These are phyloP conservation scores for Gamsiella multidivaricata DNA, from an alignment of 192 early-diverging fungal genomes.

Conservation along the genomic window DNA sequence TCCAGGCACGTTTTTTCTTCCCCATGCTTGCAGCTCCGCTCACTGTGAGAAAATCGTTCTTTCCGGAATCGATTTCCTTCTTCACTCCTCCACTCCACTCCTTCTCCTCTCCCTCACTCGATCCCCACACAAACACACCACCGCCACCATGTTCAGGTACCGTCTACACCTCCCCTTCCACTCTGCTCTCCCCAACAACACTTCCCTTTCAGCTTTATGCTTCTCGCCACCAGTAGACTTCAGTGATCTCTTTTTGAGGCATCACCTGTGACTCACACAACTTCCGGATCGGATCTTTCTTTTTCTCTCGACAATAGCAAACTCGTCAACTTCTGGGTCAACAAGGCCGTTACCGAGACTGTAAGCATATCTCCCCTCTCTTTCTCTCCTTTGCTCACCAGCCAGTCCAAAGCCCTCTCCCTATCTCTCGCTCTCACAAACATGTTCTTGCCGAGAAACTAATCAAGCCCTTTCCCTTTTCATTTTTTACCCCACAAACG, in stretches of 20 bases:
- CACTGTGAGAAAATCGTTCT: no score
- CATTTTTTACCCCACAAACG: not conserved
- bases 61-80: no score
- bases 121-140: not conserved
- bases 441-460: not conserved
- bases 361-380: slow-evolving; percentile 8
- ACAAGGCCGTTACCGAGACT: slow-evolving; percentile 55
- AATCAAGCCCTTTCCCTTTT: not conserved
- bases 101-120: not conserved
- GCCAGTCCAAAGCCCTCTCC: not conserved
- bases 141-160: slow-evolving; percentile 24
- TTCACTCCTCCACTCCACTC: not conserved
- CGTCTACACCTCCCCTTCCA: not conserved
- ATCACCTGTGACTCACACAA: slow-evolving; percentile 4
- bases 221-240: no score
- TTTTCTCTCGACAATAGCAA: slow-evolving; percentile 20
- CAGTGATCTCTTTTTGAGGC: not conserved
- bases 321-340: slow-evolving; percentile 57
- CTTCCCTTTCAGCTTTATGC: not conserved
- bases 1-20: no score
- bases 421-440: not conserved
- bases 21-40: no score
- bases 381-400: not conserved
- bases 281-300: slow-evolving; percentile 3
- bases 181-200: not conserved